Evolutionary conservation across 768 basidiomycete genomes (phyloP).

Genomic region (Russula griseocarnosa): DNA sequence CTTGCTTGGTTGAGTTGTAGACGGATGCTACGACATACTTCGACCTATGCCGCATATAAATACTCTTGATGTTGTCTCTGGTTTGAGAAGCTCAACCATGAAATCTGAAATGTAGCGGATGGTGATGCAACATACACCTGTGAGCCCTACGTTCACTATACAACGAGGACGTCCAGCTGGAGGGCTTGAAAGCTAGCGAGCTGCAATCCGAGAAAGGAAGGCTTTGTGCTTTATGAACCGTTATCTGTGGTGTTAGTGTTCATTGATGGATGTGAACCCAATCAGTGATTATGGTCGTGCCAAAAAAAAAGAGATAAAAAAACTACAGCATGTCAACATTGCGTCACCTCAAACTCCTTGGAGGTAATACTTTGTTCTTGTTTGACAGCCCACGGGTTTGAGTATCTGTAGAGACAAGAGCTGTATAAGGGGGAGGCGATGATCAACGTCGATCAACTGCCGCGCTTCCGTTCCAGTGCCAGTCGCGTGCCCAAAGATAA

Average conservation of each 20-base stretch:
- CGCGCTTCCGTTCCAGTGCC: too few species aligned
- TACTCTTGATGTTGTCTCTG: neutral
- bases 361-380: neutral
- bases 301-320: neutral
- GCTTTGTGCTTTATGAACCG: neutral
- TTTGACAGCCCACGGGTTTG: neutral
- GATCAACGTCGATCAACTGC: too few species aligned
- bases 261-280: neutral
- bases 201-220: neutral
- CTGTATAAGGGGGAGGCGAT: slow-evolving; percentile 4
- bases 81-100: neutral
- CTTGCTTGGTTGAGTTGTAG: neutral
- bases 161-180: slow-evolving; percentile 8
- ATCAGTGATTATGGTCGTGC: neutral
- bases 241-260: neutral
- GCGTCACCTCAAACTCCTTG: neutral
- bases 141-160: neutral
- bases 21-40: neutral
- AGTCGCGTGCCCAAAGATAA: neutral
- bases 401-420: neutral
- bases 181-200: neutral
- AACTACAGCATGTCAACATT: neutral
- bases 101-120: too few species aligned
- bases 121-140: too few species aligned
- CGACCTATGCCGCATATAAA: slow-evolving; percentile 14